These are phyloP conservation scores for Populus davidiana DNA, from an alignment of 345 rosid species.

Conservation along the genomic window DNA sequence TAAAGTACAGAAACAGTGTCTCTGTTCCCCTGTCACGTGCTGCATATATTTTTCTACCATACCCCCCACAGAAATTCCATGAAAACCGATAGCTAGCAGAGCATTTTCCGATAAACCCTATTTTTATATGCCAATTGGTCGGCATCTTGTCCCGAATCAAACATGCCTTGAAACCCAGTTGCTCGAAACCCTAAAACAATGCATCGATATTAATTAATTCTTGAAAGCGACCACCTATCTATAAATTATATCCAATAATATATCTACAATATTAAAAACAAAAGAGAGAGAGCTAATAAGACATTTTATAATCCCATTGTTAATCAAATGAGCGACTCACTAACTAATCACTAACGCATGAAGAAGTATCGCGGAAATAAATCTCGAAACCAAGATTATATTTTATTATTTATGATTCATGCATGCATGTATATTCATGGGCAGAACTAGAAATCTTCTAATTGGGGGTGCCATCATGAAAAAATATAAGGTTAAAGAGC, in stretches of 20 bases:
- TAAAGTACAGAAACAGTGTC: not conserved
- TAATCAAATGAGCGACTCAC: not conserved
- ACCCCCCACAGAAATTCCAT: conserved; percentile 12
- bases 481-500: too few relatives aligned
- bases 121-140: conserved; percentile 31
- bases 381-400: not conserved
- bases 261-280: too few relatives aligned
- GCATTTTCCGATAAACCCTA: not conserved
- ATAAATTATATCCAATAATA: too few relatives aligned
- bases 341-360: not conserved
- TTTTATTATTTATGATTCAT: not conserved
- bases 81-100: conserved; percentile 14
- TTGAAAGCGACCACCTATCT: too few relatives aligned
- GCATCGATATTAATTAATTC: not conserved
- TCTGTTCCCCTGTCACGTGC: not conserved
- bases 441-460: too few relatives aligned
- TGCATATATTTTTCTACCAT: not conserved
- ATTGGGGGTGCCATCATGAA: too few relatives aligned
- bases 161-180: conserved; percentile 11
- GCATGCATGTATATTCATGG: not conserved
- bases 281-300: not conserved
- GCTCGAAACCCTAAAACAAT: not conserved
- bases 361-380: not conserved
- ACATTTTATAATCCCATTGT: not conserved
- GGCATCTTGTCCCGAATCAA: conserved; percentile 24